phyloP scores from a whole-genome alignment of 352 stramenopile species.

The Elongisporangium prolatum region DNA sequence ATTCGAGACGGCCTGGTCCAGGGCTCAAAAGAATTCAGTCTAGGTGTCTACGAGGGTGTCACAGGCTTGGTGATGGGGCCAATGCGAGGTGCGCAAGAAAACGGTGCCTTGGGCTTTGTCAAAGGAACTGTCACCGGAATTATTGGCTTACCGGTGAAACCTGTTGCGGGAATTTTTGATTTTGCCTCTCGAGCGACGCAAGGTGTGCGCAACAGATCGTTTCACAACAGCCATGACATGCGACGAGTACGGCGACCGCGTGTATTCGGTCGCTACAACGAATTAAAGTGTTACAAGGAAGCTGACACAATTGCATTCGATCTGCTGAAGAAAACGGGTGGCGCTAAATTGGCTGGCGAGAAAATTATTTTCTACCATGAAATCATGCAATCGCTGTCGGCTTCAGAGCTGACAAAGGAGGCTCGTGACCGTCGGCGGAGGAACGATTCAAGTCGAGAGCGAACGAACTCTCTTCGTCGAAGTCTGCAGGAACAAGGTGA shows the following conservation, averaged over 20 bases:
- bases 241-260: constrained; percentile 69
- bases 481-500: constrained; percentile 50
- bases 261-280: constrained; percentile 87
- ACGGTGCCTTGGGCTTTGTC: constrained; percentile 79
- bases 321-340: constrained; percentile 70
- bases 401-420: constrained; percentile 71
- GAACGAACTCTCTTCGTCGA: constrained; percentile 61
- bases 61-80: constrained; percentile 75
- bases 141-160: constrained; percentile 83
- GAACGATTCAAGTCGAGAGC: constrained; percentile 58
- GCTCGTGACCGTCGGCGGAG: constrained; percentile 50
- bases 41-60: constrained; percentile 84
- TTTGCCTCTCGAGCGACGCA: constrained; percentile 87
- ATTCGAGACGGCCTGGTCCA: constrained; percentile 79
- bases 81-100: constrained; percentile 76
- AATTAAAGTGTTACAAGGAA: constrained; percentile 88
- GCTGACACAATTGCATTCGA: constrained; percentile 84
- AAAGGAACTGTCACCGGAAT: constrained; percentile 85
- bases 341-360: constrained; percentile 57
- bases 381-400: constrained; percentile 72
- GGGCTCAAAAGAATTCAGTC: constrained; percentile 78
- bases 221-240: constrained; percentile 78
- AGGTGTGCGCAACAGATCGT: constrained; percentile 77
- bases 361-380: constrained; percentile 90
- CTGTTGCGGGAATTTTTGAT: constrained; percentile 85